These are phyloP conservation scores for Irpex lacteus DNA, from an alignment of 1,284 basidiomycete genomes.

Conservation along the genomic window DNA sequence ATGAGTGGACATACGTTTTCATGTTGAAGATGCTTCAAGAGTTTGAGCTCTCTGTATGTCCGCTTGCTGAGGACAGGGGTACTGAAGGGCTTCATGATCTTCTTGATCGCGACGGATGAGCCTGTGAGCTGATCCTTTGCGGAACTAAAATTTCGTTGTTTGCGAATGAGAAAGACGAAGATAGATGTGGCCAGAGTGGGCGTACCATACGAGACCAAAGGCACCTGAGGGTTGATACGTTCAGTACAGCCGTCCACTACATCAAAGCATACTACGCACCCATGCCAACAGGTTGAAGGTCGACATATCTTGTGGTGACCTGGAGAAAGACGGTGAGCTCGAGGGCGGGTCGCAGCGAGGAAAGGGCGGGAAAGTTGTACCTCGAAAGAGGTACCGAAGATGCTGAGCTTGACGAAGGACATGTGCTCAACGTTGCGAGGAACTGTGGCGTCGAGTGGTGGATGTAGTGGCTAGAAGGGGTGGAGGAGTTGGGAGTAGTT, in stretches of 20 bases:
- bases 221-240: constrained; percentile 54
- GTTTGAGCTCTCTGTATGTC: constrained; percentile 97
- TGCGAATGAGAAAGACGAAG: neutral
- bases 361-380: constrained; percentile 35
- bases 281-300: constrained; percentile 99
- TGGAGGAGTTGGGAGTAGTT: neutral
- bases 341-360: neutral
- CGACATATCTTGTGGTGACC: constrained; percentile 98
- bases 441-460: constrained; percentile 1
- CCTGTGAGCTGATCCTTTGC: constrained; percentile 97
- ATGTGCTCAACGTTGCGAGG: constrained; percentile 35
- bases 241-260: constrained; percentile 18
- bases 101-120: constrained; percentile 83
- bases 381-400: constrained; percentile 96
- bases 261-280: constrained; percentile 51
- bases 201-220: constrained; percentile 93
- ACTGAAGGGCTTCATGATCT: constrained; percentile 88
- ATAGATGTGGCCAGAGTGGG: constrained; percentile 10
- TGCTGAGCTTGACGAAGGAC: constrained; percentile 97
- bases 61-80: constrained; percentile 98
- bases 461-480: constrained; percentile 5
- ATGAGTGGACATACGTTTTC: constrained; percentile 73
- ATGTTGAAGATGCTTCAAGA: constrained; percentile 98
- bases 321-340: constrained; percentile 35
- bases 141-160: constrained; percentile 53